Base-by-base conservation (phyloP, 139 green algal species). In the Chlorella sp. region DNA sequence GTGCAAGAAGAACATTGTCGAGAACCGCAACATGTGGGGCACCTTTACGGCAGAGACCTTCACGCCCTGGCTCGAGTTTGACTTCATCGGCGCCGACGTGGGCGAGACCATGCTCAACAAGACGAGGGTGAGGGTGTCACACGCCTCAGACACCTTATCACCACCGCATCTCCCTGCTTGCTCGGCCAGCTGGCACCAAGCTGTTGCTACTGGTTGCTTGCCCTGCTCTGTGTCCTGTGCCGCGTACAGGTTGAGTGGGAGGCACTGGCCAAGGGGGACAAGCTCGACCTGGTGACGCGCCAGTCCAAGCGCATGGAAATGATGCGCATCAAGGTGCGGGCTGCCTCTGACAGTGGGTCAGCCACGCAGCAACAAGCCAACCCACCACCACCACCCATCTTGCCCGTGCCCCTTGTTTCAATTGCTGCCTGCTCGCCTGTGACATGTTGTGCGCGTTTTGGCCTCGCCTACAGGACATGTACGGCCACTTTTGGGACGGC, bases 31-130 rank as follows among this genome's bases (percentile, higher is more conserved):
- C 76, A 86, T 88, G 77, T 91, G 87, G 87, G 85, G 77, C 69
- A 74, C 83, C 34, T 71, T 91, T n/a, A 88, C 81, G 0, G 76
- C 84, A 1, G 82, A 87, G 62, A 83, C 74, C 32, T 78, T 76
- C 76, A 86, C 74, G 3, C 87, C 87, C 61, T 82, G 87, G 42
- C 79, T 91, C 34, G 87, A 91, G 78, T 86, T 89, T 62, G 84
- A 91, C 74, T 89, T 88, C 66, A 73, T 90, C 24, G 82, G 78
- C 6, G 22, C 71, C 2, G 85, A 90, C 35, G 78, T 73, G 2
- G 80, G 72, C 69, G 49, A 83, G 31, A 14, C 73, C 14, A 33
- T 82, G 34, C 76, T 75, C 34, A 66, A 71, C 33, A 71, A 61
- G 51, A 76, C 59, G 17, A 71, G 30, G 62, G 65, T 71, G 65